Percentiles rank a stretch among this genome's conserved stretches.
These are phyloP conservation scores for Mayamaea pseudoterrestris DNA, from an alignment of 108 stramenopile genomes.

Conservation along the genomic window DNA sequence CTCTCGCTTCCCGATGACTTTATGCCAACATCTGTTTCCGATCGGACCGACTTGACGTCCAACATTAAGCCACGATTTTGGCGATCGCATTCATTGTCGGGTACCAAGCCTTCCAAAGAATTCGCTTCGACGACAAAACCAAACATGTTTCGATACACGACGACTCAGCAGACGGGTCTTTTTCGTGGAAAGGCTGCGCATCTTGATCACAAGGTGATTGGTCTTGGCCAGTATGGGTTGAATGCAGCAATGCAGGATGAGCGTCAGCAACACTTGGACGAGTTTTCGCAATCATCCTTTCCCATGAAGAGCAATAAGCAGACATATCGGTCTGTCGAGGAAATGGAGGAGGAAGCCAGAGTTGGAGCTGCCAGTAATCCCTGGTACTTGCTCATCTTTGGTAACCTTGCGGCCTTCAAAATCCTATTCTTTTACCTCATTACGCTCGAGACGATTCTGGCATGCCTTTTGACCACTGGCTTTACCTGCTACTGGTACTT, in stretches of 20 bases:
- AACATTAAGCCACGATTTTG: no score
- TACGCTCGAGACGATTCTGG: slow-evolving; percentile 29
- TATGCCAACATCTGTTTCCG: no score
- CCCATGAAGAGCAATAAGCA: not conserved
- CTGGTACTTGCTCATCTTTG: not conserved
- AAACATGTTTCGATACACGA: no score
- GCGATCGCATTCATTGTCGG: no score
- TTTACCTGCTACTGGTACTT: slow-evolving; percentile 21
- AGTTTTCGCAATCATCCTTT: not conserved
- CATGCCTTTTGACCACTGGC: slow-evolving; percentile 21
- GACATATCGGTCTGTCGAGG: not conserved
- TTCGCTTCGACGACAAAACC: no score
- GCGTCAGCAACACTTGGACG: not conserved
- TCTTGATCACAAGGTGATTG: not conserved
- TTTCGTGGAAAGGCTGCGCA: not conserved
- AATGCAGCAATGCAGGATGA: not conserved
- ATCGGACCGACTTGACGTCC: no score
- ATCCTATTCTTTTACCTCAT: slow-evolving; percentile 30
- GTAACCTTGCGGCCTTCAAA: slow-evolving; percentile 15
- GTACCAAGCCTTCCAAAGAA: no score
- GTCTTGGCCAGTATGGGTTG: not conserved
- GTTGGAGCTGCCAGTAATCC: not conserved
- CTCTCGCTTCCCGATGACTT: no score
- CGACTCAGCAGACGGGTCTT: no score
- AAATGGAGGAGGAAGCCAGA: not conserved